Base-by-base conservation (phyloP, 2,329 filamentous ascomycete genomes). In the Thyridium curvatum region DNA sequence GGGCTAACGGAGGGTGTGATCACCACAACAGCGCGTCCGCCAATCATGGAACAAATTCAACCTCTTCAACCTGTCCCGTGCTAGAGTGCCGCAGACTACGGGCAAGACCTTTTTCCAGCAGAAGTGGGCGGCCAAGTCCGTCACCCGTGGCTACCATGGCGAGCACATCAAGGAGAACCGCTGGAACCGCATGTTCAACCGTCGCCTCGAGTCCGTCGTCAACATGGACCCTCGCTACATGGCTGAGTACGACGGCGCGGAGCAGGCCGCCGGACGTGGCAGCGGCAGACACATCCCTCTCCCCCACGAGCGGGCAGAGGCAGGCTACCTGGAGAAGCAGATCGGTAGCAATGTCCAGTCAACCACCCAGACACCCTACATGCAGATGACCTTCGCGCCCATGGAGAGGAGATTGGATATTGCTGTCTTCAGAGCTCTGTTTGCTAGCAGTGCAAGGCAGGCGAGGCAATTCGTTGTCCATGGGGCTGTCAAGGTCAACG, bases 11-110 rank as follows among this genome's bases (percentile, higher is more conserved):
- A n/a, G n/a, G n/a, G n/a, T n/a, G n/a, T n/a, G n/a, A n/a, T n/a
- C 38, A 34, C 18, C 29, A 35, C 18, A 44, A 39, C 59, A 97
- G 90, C 94, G 88, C 85, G 62, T 95, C 62, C 84, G 91, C 54
- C 86, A 93, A 71, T 88, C 89, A 71, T 96, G 91, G 93, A 94
- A 88, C 72, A 94, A 95, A 69, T 89, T 88, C 73, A 95, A 94
- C 59, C 74, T 98, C 47, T 98, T 86, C 78, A 96, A 96, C 66
- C 68, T 98, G 48, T 67, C 5, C 21, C 55, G 10, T 48, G 15
- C 53, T 58, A 13, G 51, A 50, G 37, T 26, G 6, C 21, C 21
- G 6, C 21, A 6, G 21, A 26, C 6, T 10, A 6, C 6, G 21
- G 21, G 21, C 6, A 64, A 67, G 45, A 96, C 90, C 33, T 94